phyloP scores from a whole-genome alignment of 2,329 filamentous ascomycete genomes.

The Pyricularia grisea region DNA sequence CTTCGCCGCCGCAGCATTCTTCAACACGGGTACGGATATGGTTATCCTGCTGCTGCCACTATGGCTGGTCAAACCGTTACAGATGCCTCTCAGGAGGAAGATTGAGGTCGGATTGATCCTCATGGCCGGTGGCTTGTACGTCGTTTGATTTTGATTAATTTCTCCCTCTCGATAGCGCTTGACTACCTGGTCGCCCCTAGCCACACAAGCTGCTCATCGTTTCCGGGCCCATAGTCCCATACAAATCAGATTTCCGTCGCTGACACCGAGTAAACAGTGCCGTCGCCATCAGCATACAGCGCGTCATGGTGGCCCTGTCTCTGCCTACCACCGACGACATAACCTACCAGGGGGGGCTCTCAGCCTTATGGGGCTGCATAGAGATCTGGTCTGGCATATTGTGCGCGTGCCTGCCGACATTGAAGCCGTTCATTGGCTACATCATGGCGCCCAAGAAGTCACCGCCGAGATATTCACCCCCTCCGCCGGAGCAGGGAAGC shows the following conservation, averaged over 20 bases:
- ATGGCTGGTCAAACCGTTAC: neutral
- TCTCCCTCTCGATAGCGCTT: no score
- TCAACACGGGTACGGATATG: neutral
- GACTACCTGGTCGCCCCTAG: no score
- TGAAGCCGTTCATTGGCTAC: neutral
- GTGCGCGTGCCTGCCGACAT: neutral
- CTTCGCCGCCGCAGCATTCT: neutral
- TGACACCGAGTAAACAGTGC: neutral
- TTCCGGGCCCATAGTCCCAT: neutral
- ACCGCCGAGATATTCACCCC: neutral
- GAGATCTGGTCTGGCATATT: neutral
- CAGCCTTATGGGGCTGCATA: neutral
- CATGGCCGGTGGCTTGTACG: neutral
- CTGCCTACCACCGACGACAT: neutral
- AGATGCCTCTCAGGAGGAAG: neutral
- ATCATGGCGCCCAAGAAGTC: neutral
- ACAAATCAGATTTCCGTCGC: no score
- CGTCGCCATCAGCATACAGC: neutral
- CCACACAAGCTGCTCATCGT: no score
- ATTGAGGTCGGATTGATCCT: neutral
- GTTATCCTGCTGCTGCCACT: neutral
- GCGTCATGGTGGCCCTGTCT: neutral
- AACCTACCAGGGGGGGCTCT: neutral
- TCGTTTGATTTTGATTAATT: neutral
- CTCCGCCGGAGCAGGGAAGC: neutral